These are phyloP conservation scores for Agrocybe praecox DNA, from an alignment of 768 basidiomycete species.

Conservation along the genomic window DNA sequence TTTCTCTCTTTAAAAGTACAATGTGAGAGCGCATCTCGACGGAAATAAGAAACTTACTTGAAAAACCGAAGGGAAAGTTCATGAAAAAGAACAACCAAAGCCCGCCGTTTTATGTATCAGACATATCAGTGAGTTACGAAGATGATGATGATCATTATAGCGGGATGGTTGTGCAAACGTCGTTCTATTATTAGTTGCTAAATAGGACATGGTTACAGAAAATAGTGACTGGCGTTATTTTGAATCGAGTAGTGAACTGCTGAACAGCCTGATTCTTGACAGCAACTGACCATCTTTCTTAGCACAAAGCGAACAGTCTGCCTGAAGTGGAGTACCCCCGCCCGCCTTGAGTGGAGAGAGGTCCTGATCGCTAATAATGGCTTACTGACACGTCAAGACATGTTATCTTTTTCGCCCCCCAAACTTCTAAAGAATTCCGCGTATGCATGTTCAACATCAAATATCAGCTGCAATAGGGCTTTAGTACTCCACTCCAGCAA, in stretches of 20 bases:
- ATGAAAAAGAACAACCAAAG: not conserved
- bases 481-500: not conserved
- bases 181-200: not conserved
- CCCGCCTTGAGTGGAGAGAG: not conserved
- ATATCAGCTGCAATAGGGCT: slow-evolving; percentile 64
- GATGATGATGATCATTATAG: not conserved
- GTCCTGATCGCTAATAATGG: not conserved
- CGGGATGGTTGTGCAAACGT: not conserved
- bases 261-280: not conserved
- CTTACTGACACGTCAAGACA: slow-evolving; percentile 12
- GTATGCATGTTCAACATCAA: slow-evolving; percentile 96
- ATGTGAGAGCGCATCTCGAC: too few species aligned
- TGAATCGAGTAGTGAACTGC: not conserved
- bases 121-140: not conserved
- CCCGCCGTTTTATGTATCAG: not conserved
- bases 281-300: too few species aligned
- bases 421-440: slow-evolving; percentile 89
- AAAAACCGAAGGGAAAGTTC: not conserved
- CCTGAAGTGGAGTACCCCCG: not conserved
- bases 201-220: not conserved
- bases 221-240: not conserved
- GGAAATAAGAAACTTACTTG: not conserved
- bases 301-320: too few species aligned
- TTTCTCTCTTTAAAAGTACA: too few species aligned
- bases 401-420: slow-evolving; percentile 39